phyloP scores from a whole-genome alignment of 306 rosid species.

The Medicago arabica region DNA sequence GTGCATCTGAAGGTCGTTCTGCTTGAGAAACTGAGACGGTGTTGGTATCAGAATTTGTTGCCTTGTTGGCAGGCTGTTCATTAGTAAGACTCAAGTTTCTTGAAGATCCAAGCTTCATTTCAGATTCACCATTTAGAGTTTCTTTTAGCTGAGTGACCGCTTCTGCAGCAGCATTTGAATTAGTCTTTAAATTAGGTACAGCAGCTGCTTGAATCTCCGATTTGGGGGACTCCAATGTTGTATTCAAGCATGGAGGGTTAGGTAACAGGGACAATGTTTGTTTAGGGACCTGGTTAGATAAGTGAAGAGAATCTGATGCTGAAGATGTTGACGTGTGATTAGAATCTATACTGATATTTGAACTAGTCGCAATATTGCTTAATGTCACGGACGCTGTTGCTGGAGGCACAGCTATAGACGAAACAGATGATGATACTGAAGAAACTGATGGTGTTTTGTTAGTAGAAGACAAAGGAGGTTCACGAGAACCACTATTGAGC shows the following conservation, averaged over 20 bases:
- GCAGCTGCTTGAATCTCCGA: conserved; percentile 46
- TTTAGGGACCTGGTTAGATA: conserved; percentile 47
- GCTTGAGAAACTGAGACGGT: conserved; percentile 46
- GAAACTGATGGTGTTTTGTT: conserved; percentile 40
- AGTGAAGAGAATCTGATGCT: conserved; percentile 41
- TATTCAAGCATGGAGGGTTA: conserved; percentile 32
- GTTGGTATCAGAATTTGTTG: conserved; percentile 43
- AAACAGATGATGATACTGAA: conserved; percentile 44
- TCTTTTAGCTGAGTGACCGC: conserved; percentile 41
- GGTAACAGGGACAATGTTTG: conserved; percentile 29
- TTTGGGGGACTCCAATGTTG: conserved; percentile 49
- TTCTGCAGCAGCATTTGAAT: conserved; percentile 45
- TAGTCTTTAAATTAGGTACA: conserved; percentile 44
- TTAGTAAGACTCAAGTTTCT: conserved; percentile 39
- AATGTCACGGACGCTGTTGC: conserved; percentile 44
- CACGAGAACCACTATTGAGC: conserved; percentile 48
- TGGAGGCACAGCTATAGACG: conserved; percentile 46
- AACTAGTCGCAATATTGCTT: conserved; percentile 47
- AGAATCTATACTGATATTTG: conserved; percentile 41
- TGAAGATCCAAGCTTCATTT: conserved; percentile 49
- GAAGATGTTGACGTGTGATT: conserved; percentile 46
- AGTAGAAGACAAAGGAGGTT: conserved; percentile 40
- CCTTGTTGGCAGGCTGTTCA: conserved; percentile 36
- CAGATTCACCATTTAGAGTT: conserved; percentile 45
- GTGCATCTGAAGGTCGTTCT: conserved; percentile 52